phyloP scores from a whole-genome alignment of 176 grass and related monocot species.

The Triticum aestivum region DNA sequence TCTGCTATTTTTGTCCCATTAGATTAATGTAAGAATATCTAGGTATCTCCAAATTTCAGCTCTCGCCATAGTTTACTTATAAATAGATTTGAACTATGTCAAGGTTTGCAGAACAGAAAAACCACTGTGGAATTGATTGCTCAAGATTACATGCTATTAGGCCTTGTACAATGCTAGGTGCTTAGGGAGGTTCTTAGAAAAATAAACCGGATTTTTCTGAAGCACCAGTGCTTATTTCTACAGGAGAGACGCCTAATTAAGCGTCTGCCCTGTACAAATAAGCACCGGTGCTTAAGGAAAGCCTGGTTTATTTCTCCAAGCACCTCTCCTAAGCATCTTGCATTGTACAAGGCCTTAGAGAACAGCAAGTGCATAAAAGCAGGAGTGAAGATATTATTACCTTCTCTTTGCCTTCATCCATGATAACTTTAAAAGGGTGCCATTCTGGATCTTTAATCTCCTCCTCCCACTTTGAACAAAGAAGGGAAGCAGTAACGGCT shows the following conservation, averaged over 20 bases:
- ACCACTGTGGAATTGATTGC: neutral
- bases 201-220: no score
- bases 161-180: no score
- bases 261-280: no score
- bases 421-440: constrained; percentile 55
- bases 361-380: neutral
- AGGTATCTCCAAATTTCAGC: no score
- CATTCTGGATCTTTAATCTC: constrained; percentile 52
- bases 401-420: constrained; percentile 30
- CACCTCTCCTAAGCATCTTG: no score
- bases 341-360: neutral
- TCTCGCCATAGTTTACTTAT: neutral
- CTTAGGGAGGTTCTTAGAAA: no score
- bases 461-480: constrained; percentile 56
- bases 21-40: no score
- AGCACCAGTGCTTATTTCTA: no score
- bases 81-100: neutral
- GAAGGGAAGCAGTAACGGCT: constrained; percentile 8
- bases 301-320: no score
- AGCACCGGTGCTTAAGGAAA: no score
- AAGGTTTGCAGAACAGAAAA: neutral
- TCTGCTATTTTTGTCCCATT: no score
- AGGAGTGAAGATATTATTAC: constrained; percentile 10
- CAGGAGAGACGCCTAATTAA: no score
- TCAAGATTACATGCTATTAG: neutral